Base-by-base conservation (phyloP, 306 rosid genomes). In the Castanopsis chinensis region DNA sequence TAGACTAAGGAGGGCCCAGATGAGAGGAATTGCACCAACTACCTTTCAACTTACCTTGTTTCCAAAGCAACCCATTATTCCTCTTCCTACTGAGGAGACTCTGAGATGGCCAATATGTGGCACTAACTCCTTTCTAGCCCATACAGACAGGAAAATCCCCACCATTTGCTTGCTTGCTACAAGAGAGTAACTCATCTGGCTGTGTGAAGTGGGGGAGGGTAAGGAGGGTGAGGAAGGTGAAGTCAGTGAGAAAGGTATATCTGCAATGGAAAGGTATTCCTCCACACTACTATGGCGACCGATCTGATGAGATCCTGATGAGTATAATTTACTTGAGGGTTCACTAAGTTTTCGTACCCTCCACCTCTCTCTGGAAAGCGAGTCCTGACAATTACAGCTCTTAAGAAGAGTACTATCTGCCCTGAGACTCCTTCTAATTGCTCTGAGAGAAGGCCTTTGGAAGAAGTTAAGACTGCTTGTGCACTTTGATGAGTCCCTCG, bases 151-250 rank as follows among this genome's bases (percentile, higher is more conserved):
- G 69, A 94, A 94, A 80, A 94, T 89, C 20, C 99, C 99, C 2
- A 94, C 99, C 99, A 94, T 94, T 64, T 94, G 94, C 79, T 94
- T 94, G 88, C 95, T 92, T 27, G 90, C 86, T 55, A 94, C 76
- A 1, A 94, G 93, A 43, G 83, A 77, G 81, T 91, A 94, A 60
- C 72, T 80, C 80, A 80, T 70, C 27, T 84, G 76, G 17, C 45
- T 8, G 45, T 41, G 45, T 41, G 45, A 41, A 41, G 45, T 41
- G 45, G 45, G 45, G 7, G 69, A 45, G 1, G 73, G 58, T 41
- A 73, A 27, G 32, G 72, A 4, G 19, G 56, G 60, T 19, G 82
- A 27, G 37, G 69, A 61, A 13, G 53, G 53, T 49, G 53, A 49
- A 15, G 53, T 11, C 4, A 80, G 81, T 10, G 81, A 84, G 4